phyloP scores from a whole-genome alignment of 129 eudicot species.

The Kitagawia praeruptora region DNA sequence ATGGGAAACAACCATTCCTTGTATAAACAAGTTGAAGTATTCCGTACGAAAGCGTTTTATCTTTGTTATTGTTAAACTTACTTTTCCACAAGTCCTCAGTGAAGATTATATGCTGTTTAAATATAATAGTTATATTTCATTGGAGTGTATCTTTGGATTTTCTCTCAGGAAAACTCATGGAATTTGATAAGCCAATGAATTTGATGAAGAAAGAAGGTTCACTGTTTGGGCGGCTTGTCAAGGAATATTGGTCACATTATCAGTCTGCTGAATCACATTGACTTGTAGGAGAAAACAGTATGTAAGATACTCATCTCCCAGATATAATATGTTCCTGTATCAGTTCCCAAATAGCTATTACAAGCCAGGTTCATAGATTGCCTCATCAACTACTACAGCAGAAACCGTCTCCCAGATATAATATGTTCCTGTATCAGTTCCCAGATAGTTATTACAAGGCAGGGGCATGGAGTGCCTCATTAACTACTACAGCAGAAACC shows the following conservation, averaged over 20 bases:
- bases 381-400: background rate
- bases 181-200: slow-evolving; percentile 86
- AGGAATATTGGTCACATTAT: slow-evolving; percentile 85
- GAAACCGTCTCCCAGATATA: background rate
- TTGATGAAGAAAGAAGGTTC: slow-evolving; percentile 81
- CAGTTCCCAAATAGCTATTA: background rate
- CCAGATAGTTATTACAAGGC: background rate
- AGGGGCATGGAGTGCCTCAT: background rate
- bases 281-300: background rate
- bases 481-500: background rate
- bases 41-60: background rate
- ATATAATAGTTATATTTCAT: background rate
- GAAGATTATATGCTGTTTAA: background rate
- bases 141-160: background rate
- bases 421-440: background rate
- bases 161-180: slow-evolving; percentile 65
- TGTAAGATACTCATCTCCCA: background rate
- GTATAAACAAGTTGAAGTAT: background rate
- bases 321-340: background rate
- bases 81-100: background rate
- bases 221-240: slow-evolving; percentile 76
- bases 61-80: background rate
- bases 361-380: background rate
- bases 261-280: slow-evolving; percentile 42
- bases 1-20: background rate